Evolutionary conservation across 2,329 filamentous ascomycete species (phyloP), one percentile per base, ranked within the genome.

Genomic region (Alternaria longipes): DNA sequence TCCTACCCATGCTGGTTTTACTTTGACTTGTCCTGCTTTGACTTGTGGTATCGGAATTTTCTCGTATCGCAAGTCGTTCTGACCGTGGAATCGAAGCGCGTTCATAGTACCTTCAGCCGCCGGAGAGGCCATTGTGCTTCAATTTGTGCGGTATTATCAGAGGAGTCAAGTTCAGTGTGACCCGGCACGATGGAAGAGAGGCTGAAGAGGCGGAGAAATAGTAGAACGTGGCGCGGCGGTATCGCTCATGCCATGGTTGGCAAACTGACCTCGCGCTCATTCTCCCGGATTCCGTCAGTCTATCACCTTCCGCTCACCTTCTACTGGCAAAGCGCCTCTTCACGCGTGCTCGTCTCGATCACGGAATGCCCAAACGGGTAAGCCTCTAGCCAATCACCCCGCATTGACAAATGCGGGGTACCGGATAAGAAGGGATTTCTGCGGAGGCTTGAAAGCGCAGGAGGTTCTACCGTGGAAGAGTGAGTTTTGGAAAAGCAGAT

Each of bases 61-160:
- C 49, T 83, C 81, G 42, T 80, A 78, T 45, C 81, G 69, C 61
- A 83, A 68, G 56, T 83, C 81, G 45, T 74, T 69, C 59, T 82
- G 71, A 18, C 81, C 81, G 64, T 83, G 77, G 67, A 81, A 83
- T 3, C 81, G 78, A 8, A 83, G 72, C n/a, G 81, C 81, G 61
- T 81, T 81, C 81, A 83, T 83, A 9, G 70, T 79, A 28, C 60
- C 64, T 11, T 60, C 51, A 9, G 62, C 65, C 18, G 59, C 28
- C 18, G 57, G 59, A n/a, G 70, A 20, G 16, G 24, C 32, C 46
- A 50, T 50, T 11, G n/a, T 38, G 30, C 6, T n/a, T 3, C 20
- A 26, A 12, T 24, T 3, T 8, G 22, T 8, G 16, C 16, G 5
- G 30, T 12, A 38, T 5, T 50, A 36, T 50, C 8, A 26, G 2